phyloP scores from a whole-genome alignment of 1,139 yeast genomes.

The Lodderomyces elongisporus region DNA sequence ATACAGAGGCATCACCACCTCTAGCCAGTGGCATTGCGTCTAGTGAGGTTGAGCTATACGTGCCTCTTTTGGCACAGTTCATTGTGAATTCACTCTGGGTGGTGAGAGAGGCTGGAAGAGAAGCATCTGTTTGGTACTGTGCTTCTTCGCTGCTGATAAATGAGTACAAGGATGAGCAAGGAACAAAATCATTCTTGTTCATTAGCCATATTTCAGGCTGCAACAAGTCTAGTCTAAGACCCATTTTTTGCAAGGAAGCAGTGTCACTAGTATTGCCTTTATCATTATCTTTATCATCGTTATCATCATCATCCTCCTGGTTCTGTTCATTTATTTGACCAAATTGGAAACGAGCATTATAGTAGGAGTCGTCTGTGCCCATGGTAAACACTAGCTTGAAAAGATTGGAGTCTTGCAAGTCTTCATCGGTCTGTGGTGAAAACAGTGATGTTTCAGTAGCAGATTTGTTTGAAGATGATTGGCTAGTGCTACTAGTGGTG shows the following conservation, averaged over 20 bases:
- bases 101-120: conserved; percentile 17
- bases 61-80: conserved; percentile 27
- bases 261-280: not conserved
- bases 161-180: conserved; percentile 15
- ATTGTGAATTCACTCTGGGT: conserved; percentile 19
- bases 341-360: conserved; percentile 13
- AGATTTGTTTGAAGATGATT: conserved; percentile 8
- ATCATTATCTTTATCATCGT: too few relatives aligned
- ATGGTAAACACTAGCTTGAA: conserved; percentile 20
- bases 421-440: conserved; percentile 15
- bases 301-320: not conserved
- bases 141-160: not conserved
- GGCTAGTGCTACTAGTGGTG: too few relatives aligned
- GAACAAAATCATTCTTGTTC: conserved; percentile 20
- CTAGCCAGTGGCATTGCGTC: conserved; percentile 11
- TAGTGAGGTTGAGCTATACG: conserved; percentile 14
- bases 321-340: conserved; percentile 7
- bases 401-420: conserved; percentile 13
- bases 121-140: not conserved
- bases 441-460: conserved; percentile 11
- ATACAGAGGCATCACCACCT: conserved; percentile 8
- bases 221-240: conserved; percentile 26
- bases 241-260: conserved; percentile 11
- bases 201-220: conserved; percentile 39
- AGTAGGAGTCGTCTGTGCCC: conserved; percentile 13